Evolutionary conservation across 83 land plant species (phyloP).

Genomic region (Isoetes engelmannii): DNA sequence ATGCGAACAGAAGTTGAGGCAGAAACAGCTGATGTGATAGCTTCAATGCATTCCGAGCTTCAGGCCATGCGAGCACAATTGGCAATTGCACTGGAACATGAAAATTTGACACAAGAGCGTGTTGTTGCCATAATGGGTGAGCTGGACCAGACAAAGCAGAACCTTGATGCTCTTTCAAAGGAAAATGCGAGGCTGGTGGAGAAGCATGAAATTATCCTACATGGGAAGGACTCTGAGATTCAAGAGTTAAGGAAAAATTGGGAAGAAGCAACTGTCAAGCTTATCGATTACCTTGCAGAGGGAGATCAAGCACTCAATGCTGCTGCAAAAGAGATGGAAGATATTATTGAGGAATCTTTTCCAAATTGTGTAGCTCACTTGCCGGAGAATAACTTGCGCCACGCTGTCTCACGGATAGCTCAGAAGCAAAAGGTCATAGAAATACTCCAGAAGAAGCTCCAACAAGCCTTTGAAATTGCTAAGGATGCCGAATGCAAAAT

Average conservation of each 20-base stretch:
- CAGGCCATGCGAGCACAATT: conserved; percentile 40
- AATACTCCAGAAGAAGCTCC: conserved; percentile 14
- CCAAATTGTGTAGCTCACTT: conserved; percentile 37
- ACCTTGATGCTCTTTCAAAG: conserved; percentile 14
- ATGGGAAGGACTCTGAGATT: conserved; percentile 51
- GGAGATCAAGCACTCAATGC: conserved; percentile 48
- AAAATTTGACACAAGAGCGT: conserved; percentile 9
- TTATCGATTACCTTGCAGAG: conserved; percentile 44
- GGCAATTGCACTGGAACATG: conserved; percentile 21
- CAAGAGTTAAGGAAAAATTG: conserved; percentile 42
- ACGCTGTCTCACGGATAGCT: background rate
- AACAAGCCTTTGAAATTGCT: conserved; percentile 16
- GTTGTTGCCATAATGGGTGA: conserved; percentile 26
- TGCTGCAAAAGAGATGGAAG: conserved; percentile 45
- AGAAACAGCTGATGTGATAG: conserved; percentile 71
- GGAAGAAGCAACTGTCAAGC: conserved; percentile 43
- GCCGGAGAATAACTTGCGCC: conserved; percentile 29
- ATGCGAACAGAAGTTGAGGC: conserved; percentile 61
- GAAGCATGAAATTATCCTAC: conserved; percentile 20
- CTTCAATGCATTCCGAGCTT: conserved; percentile 64
- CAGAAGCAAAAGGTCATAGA: conserved; percentile 16
- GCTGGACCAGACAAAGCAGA: conserved; percentile 22
- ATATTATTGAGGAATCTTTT: conserved; percentile 29
- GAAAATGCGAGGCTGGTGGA: conserved; percentile 33
- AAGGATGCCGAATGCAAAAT: conserved; percentile 15